Percentiles rank a stretch among this genome's conserved stretches.
Evolutionary conservation across 352 stramenopile genomes (phyloP).

Genomic region (Globisporangium emineosum): DNA sequence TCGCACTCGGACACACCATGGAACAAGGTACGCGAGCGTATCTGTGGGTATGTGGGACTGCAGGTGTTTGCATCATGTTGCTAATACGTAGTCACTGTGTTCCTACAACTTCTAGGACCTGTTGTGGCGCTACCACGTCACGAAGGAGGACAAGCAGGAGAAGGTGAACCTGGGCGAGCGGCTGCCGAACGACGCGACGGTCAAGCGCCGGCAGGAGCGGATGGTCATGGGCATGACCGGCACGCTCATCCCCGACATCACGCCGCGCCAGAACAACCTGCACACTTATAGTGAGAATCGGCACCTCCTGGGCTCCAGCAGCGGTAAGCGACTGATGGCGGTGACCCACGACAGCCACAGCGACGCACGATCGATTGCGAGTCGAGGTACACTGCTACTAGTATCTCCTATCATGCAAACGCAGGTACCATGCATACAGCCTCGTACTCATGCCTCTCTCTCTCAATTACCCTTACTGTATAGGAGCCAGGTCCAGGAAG

Average conservation of each 20-base stretch:
- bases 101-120: constrained; percentile 31
- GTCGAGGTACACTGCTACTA: neutral
- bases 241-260: constrained; percentile 43
- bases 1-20: constrained; percentile 47
- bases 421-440: too few relatives aligned
- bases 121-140: constrained; percentile 47
- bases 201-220: constrained; percentile 32
- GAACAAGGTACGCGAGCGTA: constrained; percentile 36
- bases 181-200: constrained; percentile 20
- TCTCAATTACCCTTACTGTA: too few relatives aligned
- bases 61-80: too few relatives aligned
- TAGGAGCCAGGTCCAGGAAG: constrained; percentile 1
- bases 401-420: neutral
- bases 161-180: constrained; percentile 37
- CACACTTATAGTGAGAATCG: neutral
- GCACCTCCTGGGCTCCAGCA: constrained; percentile 13
- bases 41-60: neutral
- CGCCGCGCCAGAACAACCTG: constrained; percentile 24
- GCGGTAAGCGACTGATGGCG: constrained; percentile 3
- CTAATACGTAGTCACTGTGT: too few relatives aligned
- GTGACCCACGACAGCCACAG: neutral
- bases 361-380: neutral
- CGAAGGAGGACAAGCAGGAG: constrained; percentile 45
- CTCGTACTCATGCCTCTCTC: neutral
- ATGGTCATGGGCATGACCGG: constrained; percentile 50